Base-by-base conservation (phyloP, 352 stramenopile genomes). In the Sclerospora graminicola region DNA sequence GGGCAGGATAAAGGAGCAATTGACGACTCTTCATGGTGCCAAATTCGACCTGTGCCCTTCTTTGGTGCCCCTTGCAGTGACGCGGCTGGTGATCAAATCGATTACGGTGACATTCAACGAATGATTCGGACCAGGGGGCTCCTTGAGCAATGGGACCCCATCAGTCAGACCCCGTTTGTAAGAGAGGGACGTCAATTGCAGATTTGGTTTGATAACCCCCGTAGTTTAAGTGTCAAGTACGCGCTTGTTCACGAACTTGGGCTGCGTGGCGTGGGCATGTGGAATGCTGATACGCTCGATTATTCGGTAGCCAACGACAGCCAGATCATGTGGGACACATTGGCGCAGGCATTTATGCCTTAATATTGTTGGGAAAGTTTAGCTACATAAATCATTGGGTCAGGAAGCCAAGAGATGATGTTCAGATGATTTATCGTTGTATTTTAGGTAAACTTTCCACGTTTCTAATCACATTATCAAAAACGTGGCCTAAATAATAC, bases 11-110 rank as follows among this genome's bases (percentile, higher is more conserved):
- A 21, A 18, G 33, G 20, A 14, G 33, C 32, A 30, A 56, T 44
- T 60, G 44, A 57, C 34, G 54, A 56, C 29, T 29, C 33, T 24
- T 58, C 47, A 11, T 54, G 33, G 47, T 59, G 48, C 18, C 40
- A 30, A 34, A 60, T 49, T 6, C 23, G 30, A 16, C 40, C 73
- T 27, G 46, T 70, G 15, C 60, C 70, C 6, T 91, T 91, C 59
- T 80, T 81, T 35, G 74, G 55, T 16, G 79, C 76, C 2, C 79
- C 79, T 7, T 91, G 79, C 54, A 89, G 76, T 50, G 79, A 91
- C 48, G 79, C 79, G 3, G 69, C 67, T 0, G 79, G 79, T 35
- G 35, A 34, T 15, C 79, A 91, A 36, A 50, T 84, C 18, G 59
- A 89, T 51, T 87, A 72, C 38, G 57, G 59, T 6, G 65, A 71